Evolutionary conservation across 441 rosid species (phyloP), one percentile per base, ranked within the genome.

Genomic region (Codiaeum variegatum): DNA sequence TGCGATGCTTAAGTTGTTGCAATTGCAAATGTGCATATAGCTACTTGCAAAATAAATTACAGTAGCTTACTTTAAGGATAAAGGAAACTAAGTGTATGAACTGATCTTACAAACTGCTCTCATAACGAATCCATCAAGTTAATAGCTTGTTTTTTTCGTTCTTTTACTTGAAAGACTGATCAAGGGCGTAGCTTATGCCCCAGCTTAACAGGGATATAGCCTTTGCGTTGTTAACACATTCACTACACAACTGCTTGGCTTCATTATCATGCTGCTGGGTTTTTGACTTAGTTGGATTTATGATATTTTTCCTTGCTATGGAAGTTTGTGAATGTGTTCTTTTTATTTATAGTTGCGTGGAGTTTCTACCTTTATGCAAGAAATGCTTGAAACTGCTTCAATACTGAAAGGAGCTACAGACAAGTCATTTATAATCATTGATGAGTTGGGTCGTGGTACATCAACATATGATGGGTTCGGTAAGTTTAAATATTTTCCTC

Each of bases 401-500:
- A 91, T 96, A 81, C 76, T 96, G 75, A 90, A 91, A 87, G 99
- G 99, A 75, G 99, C 99, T 64, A 89, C 96, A 10, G 81, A 88
- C 62, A 88, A 80, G 80, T 96, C 99, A 54, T 75, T 96, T 84
- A 88, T 96, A 82, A 96, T 96, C 78, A 93, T 94, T 56, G 98
- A 95, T 70, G 99, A 95, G 83, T 85, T 95, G 78, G 99, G 99
- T 42, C 93, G 99, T 54, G 99, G 98, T 56, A 95, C 99, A 65
- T 95, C 99, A 76, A 95, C 98, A 29, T 93, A 91, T 65, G 99
- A 95, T 85, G 99, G 99, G 74, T 95, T 95, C 80, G 99, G 98
- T 95, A 74, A 76, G 90, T 84, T 76, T 72, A 24, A 32, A 54
- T 31, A 55, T 31, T 55, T 55, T 56, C 38, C 71, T 29, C 21